Evolutionary conservation across 495 filamentous ascomycete genomes (phyloP).

Genomic region (Annulohypoxylon moriforme): DNA sequence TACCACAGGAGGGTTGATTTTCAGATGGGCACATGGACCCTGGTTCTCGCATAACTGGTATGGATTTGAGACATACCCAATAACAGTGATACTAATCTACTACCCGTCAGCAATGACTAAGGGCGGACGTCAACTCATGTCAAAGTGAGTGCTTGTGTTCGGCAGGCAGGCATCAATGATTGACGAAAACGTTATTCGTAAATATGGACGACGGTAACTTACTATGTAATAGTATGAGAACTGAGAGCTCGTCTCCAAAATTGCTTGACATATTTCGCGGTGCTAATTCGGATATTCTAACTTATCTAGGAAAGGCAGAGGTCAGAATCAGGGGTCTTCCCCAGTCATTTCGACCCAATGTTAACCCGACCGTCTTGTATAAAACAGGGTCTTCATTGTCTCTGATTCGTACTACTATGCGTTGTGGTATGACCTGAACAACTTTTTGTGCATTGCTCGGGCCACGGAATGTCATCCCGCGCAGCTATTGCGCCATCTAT

Average conservation of each 20-base stretch:
- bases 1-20: not conserved
- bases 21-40: not conserved
- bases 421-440: slow-evolving; percentile 3
- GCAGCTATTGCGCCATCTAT: not conserved
- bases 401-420: not conserved
- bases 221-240: not conserved
- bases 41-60: not conserved
- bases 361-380: not conserved
- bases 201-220: not conserved
- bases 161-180: not conserved
- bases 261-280: slow-evolving; percentile 22
- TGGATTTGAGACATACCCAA: not conserved
- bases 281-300: slow-evolving; percentile 36
- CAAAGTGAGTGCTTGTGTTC: not conserved
- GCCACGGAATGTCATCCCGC: slow-evolving; percentile 7
- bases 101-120: not conserved
- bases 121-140: not conserved
- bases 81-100: not conserved
- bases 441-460: slow-evolving; percentile 2
- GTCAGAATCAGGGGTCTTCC: slow-evolving; percentile 12
- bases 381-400: not conserved
- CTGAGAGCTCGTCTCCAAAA: not conserved
- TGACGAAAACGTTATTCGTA: not conserved
- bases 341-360: slow-evolving; percentile 4
- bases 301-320: slow-evolving; percentile 8